Evolutionary conservation across 805 yeast species (phyloP).

Genomic region (Myxozyma monticola): DNA sequence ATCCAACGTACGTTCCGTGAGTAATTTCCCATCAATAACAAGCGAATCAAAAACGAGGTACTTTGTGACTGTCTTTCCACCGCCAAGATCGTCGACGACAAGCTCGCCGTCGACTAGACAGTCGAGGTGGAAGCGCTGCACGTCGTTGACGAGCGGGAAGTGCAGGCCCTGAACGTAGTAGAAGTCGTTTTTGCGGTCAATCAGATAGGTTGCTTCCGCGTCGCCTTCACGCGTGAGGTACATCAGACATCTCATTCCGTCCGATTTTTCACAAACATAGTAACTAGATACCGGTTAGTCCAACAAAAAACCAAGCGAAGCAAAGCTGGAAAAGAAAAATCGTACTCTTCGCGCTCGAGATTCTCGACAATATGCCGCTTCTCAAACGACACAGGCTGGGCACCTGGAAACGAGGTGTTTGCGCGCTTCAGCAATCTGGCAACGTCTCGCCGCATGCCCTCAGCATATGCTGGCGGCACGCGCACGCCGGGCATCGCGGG

Average conservation of each 20-base stretch:
- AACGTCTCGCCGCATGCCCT: conserved; percentile 66
- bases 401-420: conserved; percentile 61
- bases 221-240: conserved; percentile 61
- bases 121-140: conserved; percentile 72
- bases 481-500: conserved; percentile 85
- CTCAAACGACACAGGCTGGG: conserved; percentile 92
- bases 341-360: conserved; percentile 59
- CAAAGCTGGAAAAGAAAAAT: too few species aligned
- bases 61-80: conserved; percentile 60
- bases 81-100: conserved; percentile 58
- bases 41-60: conserved; percentile 90
- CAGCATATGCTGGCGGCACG: conserved; percentile 70
- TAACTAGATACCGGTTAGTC: conserved; percentile 43
- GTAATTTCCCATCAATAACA: conserved; percentile 71
- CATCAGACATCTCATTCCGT: conserved; percentile 85
- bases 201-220: conserved; percentile 85
- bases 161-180: conserved; percentile 74
- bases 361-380: conserved; percentile 65
- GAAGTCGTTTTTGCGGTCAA: conserved; percentile 86
- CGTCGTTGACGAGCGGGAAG: conserved; percentile 61
- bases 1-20: conserved; percentile 69
- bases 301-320: not conserved
- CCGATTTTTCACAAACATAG: conserved; percentile 93
- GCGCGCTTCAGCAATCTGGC: conserved; percentile 60
- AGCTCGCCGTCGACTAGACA: conserved; percentile 93